A percentile compares a stretch with the other conserved stretches of the same genome.
phyloP scores from a whole-genome alignment of 371 early-diverging fungal species.

The Syncephalastrum contaminatum region DNA sequence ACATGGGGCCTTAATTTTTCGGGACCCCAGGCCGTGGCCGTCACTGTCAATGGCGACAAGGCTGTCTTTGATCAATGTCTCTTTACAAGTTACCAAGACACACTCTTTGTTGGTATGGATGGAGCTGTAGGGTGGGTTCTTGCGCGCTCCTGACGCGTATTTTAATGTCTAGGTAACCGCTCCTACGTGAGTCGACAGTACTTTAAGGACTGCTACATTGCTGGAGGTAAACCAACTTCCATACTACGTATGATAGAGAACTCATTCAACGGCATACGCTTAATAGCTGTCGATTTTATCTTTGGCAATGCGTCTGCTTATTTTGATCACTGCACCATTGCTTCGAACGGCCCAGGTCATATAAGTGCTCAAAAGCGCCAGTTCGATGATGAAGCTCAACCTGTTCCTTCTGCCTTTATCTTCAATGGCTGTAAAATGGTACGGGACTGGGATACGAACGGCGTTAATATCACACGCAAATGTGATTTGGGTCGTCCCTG shows the following conservation, averaged over 20 bases:
- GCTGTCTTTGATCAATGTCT: conserved; percentile 19
- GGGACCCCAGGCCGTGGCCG: conserved; percentile 15
- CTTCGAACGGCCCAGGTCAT: conserved; percentile 19
- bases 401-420: conserved; percentile 15
- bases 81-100: conserved; percentile 36
- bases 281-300: conserved; percentile 28
- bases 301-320: conserved; percentile 30
- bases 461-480: conserved; percentile 1
- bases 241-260: no score
- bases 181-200: conserved; percentile 13
- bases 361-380: conserved; percentile 23
- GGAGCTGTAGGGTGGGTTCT: no score
- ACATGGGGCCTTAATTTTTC: conserved; percentile 8
- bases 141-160: no score
- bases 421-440: conserved; percentile 10
- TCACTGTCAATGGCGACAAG: conserved; percentile 6
- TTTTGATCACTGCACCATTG: conserved; percentile 30
- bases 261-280: no score
- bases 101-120: conserved; percentile 21
- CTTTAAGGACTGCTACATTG: conserved; percentile 31
- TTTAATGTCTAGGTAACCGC: neutral
- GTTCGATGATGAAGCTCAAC: conserved; percentile 5
- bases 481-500: conserved; percentile 30
- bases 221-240: conserved; percentile 11
- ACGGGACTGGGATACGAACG: conserved; percentile 9